A percentile compares a stretch with the other conserved stretches of the same genome.
Evolutionary conservation across 805 yeast genomes (phyloP).

Genomic region (Lachancea kluyveri): DNA sequence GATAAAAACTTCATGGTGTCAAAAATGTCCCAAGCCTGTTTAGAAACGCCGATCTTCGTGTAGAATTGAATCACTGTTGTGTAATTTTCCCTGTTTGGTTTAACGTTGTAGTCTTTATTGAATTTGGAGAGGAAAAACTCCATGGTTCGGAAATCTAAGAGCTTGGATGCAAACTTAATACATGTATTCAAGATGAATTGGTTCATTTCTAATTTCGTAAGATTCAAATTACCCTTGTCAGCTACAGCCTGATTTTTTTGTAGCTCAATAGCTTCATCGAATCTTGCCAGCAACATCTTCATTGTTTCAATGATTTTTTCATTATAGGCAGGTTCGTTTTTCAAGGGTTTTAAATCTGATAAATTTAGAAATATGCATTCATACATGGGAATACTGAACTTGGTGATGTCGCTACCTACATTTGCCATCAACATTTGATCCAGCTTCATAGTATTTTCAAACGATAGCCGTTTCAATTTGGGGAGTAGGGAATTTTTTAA

Average conservation of each 20-base stretch:
- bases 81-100: slow-evolving; percentile 25
- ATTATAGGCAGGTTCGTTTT: neutral
- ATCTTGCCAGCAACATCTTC: slow-evolving; percentile 17
- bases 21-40: slow-evolving; percentile 66
- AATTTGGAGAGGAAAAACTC: slow-evolving; percentile 23
- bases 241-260: neutral
- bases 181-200: slow-evolving; percentile 22
- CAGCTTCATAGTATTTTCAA: slow-evolving; percentile 19
- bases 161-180: slow-evolving; percentile 19
- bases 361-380: slow-evolving; percentile 21
- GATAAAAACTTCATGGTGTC: slow-evolving; percentile 82
- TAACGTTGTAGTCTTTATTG: slow-evolving; percentile 17
- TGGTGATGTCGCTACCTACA: slow-evolving; percentile 9
- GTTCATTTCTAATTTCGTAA: slow-evolving; percentile 8
- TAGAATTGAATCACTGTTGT: slow-evolving; percentile 28
- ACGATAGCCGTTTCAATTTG: slow-evolving; percentile 13
- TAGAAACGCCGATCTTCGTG: slow-evolving; percentile 9
- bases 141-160: slow-evolving; percentile 17
- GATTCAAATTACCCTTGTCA: neutral
- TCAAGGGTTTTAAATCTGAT: slow-evolving; percentile 9
- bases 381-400: slow-evolving; percentile 17
- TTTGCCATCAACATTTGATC: slow-evolving; percentile 23
- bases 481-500: slow-evolving; percentile 10
- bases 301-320: slow-evolving; percentile 15
- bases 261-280: slow-evolving; percentile 14